Percentiles rank a stretch among this genome's conserved stretches.
These are phyloP conservation scores for Leishmania guyanensis DNA, from an alignment of 208 protist genomes.

Conservation along the genomic window DNA sequence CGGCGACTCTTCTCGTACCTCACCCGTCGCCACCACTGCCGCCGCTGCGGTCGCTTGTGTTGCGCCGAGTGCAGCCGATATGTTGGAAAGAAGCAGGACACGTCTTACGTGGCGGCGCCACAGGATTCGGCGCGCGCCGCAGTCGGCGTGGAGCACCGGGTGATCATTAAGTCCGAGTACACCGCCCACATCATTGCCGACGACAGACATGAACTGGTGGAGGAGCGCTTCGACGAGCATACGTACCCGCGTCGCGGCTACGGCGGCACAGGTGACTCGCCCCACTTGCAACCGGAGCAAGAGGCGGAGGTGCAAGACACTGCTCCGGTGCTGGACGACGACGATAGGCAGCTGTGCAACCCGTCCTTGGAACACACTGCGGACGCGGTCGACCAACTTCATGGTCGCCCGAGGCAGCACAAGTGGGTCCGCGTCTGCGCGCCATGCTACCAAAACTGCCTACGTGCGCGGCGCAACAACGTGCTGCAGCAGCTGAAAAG, in stretches of 20 bases:
- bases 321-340: neutral
- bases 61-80: constrained; percentile 67
- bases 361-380: neutral
- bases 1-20: constrained; percentile 45
- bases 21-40: constrained; percentile 64
- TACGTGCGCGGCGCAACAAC: constrained; percentile 48
- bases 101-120: constrained; percentile 25
- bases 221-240: constrained; percentile 50
- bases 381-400: neutral
- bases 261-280: neutral
- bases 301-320: constrained; percentile 7
- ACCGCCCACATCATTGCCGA: constrained; percentile 35
- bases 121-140: neutral
- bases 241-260: constrained; percentile 31
- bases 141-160: constrained; percentile 16
- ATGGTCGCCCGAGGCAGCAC: constrained; percentile 18
- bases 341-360: constrained; percentile 10
- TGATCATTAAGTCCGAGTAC: constrained; percentile 50
- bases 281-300: neutral
- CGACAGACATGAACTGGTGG: constrained; percentile 29
- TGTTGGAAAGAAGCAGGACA: constrained; percentile 58
- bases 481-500: constrained; percentile 43
- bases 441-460: constrained; percentile 60
- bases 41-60: constrained; percentile 67
- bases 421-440: constrained; percentile 59